Evolutionary conservation across 169 alveolate species (phyloP).

Genomic region (Ichthyophthirius multifiliis): DNA sequence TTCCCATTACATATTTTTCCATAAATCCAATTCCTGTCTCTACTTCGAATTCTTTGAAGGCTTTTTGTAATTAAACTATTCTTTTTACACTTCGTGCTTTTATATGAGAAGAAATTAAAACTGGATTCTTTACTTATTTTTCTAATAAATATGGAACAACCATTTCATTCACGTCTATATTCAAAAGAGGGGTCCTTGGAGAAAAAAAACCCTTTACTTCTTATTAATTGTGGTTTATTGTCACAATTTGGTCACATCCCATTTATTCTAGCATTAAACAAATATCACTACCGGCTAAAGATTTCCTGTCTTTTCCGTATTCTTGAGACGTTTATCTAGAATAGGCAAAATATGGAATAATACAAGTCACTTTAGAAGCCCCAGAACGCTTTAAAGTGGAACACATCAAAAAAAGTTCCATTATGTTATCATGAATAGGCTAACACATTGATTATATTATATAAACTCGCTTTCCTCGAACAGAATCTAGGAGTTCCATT

Average conservation of each 20-base stretch:
- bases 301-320: background rate
- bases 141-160: constrained; percentile 12
- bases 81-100: constrained; percentile 6
- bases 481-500: constrained; percentile 14
- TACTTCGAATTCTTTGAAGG: background rate
- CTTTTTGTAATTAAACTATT: background rate
- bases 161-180: constrained; percentile 18
- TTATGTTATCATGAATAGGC: constrained; percentile 25
- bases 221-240: background rate
- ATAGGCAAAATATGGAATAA: constrained; percentile 31
- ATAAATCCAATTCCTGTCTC: constrained; percentile 7
- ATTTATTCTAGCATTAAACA: background rate
- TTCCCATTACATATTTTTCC: background rate
- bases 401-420: constrained; percentile 16
- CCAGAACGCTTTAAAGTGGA: constrained; percentile 15
- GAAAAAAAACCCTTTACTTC: constrained; percentile 34
- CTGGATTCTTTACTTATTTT: background rate
- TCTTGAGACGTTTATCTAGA: background rate
- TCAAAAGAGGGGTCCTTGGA: constrained; percentile 7
- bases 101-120: constrained; percentile 23
- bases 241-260: constrained; percentile 20
- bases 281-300: constrained; percentile 24
- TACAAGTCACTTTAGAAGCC: constrained; percentile 15
- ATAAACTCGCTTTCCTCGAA: constrained; percentile 15
- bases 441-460: background rate